Evolutionary conservation across 805 yeast species (phyloP), one percentile per base, ranked within the genome.

Genomic region (Candida schatavii): DNA sequence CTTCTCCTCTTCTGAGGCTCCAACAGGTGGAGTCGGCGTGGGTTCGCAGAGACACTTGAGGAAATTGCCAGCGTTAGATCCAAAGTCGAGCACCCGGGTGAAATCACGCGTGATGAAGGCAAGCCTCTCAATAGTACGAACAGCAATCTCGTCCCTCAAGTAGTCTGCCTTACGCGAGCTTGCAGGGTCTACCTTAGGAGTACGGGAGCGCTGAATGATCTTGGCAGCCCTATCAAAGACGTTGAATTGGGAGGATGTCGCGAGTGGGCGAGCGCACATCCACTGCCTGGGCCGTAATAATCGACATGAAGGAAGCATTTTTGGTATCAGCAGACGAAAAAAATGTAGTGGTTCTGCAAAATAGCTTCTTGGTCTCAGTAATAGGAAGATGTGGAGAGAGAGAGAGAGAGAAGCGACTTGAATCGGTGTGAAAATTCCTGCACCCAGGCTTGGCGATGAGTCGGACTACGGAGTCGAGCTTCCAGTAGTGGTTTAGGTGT

Each of bases 71-170:
- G 82, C 72, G 36, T 85, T 80, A 9, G 83, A 73, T 3, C 96
- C 96, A 43, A 85, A 74, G 56, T 88, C 95, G 44, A 87, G 62
- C 27, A 83, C 74, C 17, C 68, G 66, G 15, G 74, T 66, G 51
- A 86, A 81, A 18, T 75, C 74, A 37, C 89, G 69, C 35, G 84
- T 80, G 37, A 88, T 75, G 58, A 85, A 83, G 2, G 88, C 81
- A 40, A 88, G 61, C 48, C 96, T 70, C 47, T 87, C 95, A 20
- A 86, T 78, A 7, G 89, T 81, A 40, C 86, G 75, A 19, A 70
- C 55, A 0, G 93, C 89, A 5, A 85, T 78, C 56, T 86, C 93
- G 52, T 83, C 81, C 32, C 89, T 70, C 20, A 88, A 62, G 52
- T 86, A 88, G 49, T 88, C 95, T 9, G 77, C 85, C 47, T 75